Conservation (phyloP, 75 land plant species). For the Azolla pinnata region DNA sequence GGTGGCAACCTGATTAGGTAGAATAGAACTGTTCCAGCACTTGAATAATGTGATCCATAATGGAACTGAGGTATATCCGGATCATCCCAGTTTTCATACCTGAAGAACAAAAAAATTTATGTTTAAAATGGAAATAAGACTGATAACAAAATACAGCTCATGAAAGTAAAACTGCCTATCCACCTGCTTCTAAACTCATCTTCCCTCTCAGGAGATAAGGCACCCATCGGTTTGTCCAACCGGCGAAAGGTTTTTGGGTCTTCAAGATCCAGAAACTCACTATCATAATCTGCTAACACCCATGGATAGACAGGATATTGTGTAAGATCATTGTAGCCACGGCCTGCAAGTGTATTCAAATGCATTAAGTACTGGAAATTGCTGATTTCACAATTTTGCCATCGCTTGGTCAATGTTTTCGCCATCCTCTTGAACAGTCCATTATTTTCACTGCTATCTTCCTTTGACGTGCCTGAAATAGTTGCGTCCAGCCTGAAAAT, state of each 20-base stretch:
- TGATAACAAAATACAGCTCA: neutral
- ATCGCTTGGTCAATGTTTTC: slow-evolving; percentile 91
- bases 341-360: slow-evolving; percentile 97
- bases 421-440: slow-evolving; percentile 94
- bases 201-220: slow-evolving; percentile 82
- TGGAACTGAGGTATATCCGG: slow-evolving; percentile 98
- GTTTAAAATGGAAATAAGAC: too few species aligned
- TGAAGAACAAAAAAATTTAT: slow-evolving; percentile 15
- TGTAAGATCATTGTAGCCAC: slow-evolving; percentile 98
- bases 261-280: slow-evolving; percentile 58
- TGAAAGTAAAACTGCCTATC: neutral
- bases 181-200: slow-evolving; percentile 92
- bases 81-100: slow-evolving; percentile 98
- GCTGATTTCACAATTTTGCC: slow-evolving; percentile 99
- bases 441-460: slow-evolving; percentile 77
- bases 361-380: slow-evolving; percentile 99
- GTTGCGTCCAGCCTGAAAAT: slow-evolving; percentile 80
- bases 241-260: slow-evolving; percentile 66
- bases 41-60: slow-evolving; percentile 97
- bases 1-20: slow-evolving; percentile 93
- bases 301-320: slow-evolving; percentile 99
- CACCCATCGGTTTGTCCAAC: slow-evolving; percentile 98
- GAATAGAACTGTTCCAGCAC: slow-evolving; percentile 95
- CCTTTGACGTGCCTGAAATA: slow-evolving; percentile 93
- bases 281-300: slow-evolving; percentile 95